Evolutionary conservation across 257 asterid genomes (phyloP).

Genomic region (Dorcoceras hygrometricum): DNA sequence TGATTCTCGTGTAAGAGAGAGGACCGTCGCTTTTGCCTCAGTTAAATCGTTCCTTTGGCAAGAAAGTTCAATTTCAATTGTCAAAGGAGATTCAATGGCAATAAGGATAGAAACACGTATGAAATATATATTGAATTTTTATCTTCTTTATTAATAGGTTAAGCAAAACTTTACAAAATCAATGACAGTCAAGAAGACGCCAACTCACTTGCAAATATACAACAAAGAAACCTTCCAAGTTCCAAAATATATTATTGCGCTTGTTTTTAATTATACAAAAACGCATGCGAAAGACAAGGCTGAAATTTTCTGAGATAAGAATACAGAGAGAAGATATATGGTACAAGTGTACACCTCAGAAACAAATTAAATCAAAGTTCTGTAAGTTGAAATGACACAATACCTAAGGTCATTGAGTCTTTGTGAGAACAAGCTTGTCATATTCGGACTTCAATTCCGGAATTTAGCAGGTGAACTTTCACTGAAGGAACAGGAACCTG

Average conservation of each 20-base stretch:
- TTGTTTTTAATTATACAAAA: neutral
- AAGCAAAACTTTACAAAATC: neutral
- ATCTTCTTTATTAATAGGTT: neutral
- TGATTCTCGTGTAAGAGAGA: neutral
- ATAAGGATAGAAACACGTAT: neutral
- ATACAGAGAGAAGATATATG: neutral
- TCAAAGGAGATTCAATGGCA: neutral
- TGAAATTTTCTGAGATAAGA: neutral
- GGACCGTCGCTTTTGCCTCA: neutral
- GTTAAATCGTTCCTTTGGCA: neutral
- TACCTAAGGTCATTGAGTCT: neutral
- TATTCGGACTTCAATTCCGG: slow-evolving; percentile 57
- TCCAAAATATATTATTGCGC: neutral
- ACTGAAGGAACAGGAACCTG: slow-evolving; percentile 69
- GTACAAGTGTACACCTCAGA: neutral
- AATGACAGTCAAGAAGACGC: neutral
- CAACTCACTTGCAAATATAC: neutral
- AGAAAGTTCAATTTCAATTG: neutral
- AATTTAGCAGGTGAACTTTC: slow-evolving; percentile 52
- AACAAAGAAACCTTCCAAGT: neutral
- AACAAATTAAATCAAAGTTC: neutral
- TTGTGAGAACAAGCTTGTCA: slow-evolving; percentile 8
- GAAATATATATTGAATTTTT: neutral
- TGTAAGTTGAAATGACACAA: neutral
- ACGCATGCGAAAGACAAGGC: neutral